Conservation (phyloP, 345 rosid species). For the Gossypium raimondii region DNA sequence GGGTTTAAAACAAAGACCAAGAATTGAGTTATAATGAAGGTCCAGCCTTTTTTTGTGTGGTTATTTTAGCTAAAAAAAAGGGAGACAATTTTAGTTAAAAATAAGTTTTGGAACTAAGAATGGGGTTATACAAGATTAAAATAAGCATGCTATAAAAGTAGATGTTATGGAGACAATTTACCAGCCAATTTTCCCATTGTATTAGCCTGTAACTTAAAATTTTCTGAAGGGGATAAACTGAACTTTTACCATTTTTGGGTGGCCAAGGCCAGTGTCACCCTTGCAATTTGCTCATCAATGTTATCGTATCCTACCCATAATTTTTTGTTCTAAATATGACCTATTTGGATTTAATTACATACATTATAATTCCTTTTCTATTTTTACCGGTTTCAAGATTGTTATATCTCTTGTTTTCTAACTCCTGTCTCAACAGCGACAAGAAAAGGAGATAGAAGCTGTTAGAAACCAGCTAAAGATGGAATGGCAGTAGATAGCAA, state of each 20-base stretch:
- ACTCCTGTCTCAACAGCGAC: conserved; percentile 17
- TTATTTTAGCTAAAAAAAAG: too few relatives aligned
- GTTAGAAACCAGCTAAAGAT: conserved; percentile 14
- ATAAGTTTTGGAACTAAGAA: background rate
- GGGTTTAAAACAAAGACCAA: too few relatives aligned
- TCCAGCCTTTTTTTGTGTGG: too few relatives aligned
- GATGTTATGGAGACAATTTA: background rate
- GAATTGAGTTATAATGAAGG: too few relatives aligned
- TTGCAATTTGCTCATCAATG: too few relatives aligned
- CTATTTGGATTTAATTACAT: background rate
- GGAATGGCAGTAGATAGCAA: background rate
- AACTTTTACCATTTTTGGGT: too few relatives aligned
- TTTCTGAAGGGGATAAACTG: too few relatives aligned
- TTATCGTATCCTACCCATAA: background rate
- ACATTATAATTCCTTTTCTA: background rate
- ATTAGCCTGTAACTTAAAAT: background rate
- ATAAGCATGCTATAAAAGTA: background rate
- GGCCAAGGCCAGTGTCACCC: too few relatives aligned
- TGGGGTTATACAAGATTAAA: background rate
- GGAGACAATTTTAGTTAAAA: too few relatives aligned
- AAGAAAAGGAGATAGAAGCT: conserved; percentile 17
- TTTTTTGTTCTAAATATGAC: background rate
- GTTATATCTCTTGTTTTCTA: background rate
- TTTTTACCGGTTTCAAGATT: background rate
- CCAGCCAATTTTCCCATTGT: too few relatives aligned